Evolutionary conservation across 345 rosid species (phyloP), one percentile per base, ranked within the genome.

Genomic region (Acer negundo): DNA sequence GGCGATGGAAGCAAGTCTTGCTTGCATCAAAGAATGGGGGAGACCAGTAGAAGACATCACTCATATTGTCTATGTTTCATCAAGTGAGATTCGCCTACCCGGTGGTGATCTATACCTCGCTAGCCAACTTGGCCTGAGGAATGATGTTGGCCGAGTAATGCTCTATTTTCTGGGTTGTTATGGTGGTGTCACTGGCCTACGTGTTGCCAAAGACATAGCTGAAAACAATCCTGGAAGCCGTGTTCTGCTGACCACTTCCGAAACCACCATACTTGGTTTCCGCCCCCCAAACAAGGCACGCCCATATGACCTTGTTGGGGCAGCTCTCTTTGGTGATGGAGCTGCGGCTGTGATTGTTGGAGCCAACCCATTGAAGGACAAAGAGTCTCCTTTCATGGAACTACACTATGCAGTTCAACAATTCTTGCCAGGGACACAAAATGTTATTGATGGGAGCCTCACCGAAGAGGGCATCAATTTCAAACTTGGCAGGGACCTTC

Each of bases 211-310:
- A 81, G 99, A 96, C 87, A 90, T 94, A 15, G 99, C 93, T 3
- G 97, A 96, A 82, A 96, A 96, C 86, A 96, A 94, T 64, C 97
- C 97, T 0, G 98, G 99, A 46, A 92, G 95, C 79, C 91, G 97
- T 11, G 87, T 96, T 13, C 76, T 96, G 59, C 68, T 92, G 40
- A 88, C 98, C 3, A 96, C 99, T 44, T 91, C 97, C 13, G 98
- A 96, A 51, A 96, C 98, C 1, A 96, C 99, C 63, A 91, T 96
- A 28, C 91, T 96, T 16, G 98, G 97, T 35, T 96, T 92, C 75
- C 91, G 94, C 1, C 99, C 99, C 2, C 98, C 97, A 3, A 94
- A 87, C 88, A 90, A 83, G 69, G 86, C 88, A 13, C 95, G 97
- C 75, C 99, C 97, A 35, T 92, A 96, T 26, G 95, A 94, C 75